phyloP scores from a whole-genome alignment of 805 yeast genomes.

The Lachancea mirantina region DNA sequence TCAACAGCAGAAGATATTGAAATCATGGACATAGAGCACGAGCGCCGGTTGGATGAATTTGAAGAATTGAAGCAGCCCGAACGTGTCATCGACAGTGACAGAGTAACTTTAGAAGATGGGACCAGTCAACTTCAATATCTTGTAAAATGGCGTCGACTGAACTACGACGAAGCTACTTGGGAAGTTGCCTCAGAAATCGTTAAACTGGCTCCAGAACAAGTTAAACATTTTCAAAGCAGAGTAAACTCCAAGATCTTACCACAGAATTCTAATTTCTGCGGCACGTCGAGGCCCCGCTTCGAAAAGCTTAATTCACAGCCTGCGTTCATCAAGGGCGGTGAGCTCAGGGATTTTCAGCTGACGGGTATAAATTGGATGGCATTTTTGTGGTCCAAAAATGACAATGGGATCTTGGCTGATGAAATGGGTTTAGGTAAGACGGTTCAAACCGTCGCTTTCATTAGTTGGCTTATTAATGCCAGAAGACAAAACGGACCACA shows the following conservation, averaged over 20 bases:
- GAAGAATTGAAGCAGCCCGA: conserved; percentile 82
- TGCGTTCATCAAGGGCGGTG: conserved; percentile 80
- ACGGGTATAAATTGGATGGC: conserved; percentile 99
- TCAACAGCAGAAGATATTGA: conserved; percentile 91
- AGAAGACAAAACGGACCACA: conserved; percentile 98
- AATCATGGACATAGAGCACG: conserved; percentile 86
- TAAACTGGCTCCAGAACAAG: conserved; percentile 73
- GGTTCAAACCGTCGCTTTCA: conserved; percentile 89
- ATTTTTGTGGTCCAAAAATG: conserved; percentile 93
- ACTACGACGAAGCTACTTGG: conserved; percentile 96
- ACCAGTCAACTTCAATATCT: conserved; percentile 67
- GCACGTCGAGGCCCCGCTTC: conserved; percentile 72
- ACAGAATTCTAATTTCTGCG: conserved; percentile 68
- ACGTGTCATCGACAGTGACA: conserved; percentile 79
- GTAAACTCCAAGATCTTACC: conserved; percentile 81
- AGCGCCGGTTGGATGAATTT: conserved; percentile 73
- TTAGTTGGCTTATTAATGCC: conserved; percentile 91
- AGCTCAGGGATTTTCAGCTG: conserved; percentile 91
- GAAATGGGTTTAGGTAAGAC: conserved; percentile 99
- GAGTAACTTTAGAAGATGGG: conserved; percentile 55
- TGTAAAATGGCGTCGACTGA: conserved; percentile 89
- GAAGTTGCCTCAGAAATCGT: conserved; percentile 88
- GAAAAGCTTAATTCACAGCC: conserved; percentile 87
- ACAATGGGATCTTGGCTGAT: conserved; percentile 95
- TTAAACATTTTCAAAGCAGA: conserved; percentile 73